Evolutionary conservation across 169 alveolate species (phyloP).

Genomic region (Besnoitia besnoiti): DNA sequence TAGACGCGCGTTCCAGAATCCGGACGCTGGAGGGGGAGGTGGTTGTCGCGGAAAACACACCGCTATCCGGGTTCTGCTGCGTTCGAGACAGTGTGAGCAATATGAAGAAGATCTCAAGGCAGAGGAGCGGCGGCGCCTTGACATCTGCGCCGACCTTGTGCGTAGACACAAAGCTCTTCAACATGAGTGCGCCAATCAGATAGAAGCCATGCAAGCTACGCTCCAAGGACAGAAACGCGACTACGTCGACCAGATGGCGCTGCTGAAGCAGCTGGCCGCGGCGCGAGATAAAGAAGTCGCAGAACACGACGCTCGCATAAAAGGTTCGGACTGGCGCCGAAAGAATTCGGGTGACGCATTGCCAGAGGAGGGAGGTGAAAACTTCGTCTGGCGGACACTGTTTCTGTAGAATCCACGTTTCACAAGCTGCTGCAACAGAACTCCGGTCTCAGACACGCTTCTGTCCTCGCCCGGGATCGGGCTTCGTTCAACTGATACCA

Average conservation of each 20-base stretch:
- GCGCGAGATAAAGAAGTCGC: constrained; percentile 3
- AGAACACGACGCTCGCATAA: neutral
- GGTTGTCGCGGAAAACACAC: too few species aligned
- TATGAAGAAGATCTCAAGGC: constrained; percentile 13
- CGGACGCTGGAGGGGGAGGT: too few species aligned
- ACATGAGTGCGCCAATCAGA: neutral
- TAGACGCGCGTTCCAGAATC: too few species aligned
- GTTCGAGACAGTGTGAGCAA: neutral
- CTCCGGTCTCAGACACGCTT: too few species aligned
- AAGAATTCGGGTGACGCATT: too few species aligned
- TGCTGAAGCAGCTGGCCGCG: constrained; percentile 9
- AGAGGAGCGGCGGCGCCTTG: constrained; percentile 17
- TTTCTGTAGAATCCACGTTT: too few species aligned
- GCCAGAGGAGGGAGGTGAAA: too few species aligned
- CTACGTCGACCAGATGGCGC: neutral
- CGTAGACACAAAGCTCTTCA: constrained; percentile 14
- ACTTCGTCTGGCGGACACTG: too few species aligned
- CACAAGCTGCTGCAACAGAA: too few species aligned
- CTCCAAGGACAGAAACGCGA: constrained; percentile 27
- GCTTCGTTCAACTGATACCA: too few species aligned
- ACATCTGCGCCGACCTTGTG: neutral
- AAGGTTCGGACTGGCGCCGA: neutral
- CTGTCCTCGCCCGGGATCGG: too few species aligned
- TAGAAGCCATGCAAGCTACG: neutral
- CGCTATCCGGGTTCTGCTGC: neutral